phyloP scores from a whole-genome alignment of 2,329 filamentous ascomycete genomes.

The Ophiostoma ips region DNA sequence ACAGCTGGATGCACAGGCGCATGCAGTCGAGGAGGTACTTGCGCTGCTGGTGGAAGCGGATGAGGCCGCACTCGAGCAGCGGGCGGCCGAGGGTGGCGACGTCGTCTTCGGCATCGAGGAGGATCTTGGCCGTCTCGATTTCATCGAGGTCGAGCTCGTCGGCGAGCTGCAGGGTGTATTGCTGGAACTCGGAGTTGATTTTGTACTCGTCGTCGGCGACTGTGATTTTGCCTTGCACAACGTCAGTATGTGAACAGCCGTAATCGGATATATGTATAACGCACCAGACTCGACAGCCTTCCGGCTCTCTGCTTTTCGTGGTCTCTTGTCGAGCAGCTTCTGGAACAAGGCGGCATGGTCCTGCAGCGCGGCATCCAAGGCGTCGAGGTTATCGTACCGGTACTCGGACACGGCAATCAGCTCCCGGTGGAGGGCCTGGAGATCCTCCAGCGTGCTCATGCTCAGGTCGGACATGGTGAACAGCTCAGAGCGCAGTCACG shows the following conservation, averaged over 20 bases:
- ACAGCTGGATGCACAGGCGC: constrained; percentile 61
- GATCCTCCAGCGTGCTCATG: constrained; percentile 57
- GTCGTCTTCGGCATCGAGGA: constrained; percentile 60
- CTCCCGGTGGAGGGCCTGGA: constrained; percentile 77
- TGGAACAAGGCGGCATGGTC: constrained; percentile 52
- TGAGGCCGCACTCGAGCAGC: constrained; percentile 63
- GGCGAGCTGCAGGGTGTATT: constrained; percentile 65
- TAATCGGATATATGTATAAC: constrained; percentile 12
- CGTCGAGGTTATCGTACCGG: constrained; percentile 43
- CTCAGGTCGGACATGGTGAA: constrained; percentile 56
- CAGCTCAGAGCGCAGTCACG: constrained; percentile 3
- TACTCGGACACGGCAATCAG: constrained; percentile 63
- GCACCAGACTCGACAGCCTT: constrained; percentile 54
- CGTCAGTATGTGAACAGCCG: background rate
- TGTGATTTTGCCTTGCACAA: constrained; percentile 58
- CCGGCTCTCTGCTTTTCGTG: constrained; percentile 63
- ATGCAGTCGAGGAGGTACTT: constrained; percentile 73
- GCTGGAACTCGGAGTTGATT: constrained; percentile 78
- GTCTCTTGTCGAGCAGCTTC: constrained; percentile 59
- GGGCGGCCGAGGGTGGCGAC: constrained; percentile 55
- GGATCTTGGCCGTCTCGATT: constrained; percentile 62
- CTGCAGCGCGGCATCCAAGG: constrained; percentile 60
- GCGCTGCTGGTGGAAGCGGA: constrained; percentile 77
- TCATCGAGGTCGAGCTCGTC: constrained; percentile 88
- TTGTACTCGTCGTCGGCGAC: constrained; percentile 60